Percentiles rank a stretch among this genome's conserved stretches.
Evolutionary conservation across 768 basidiomycete species (phyloP).

Genomic region (Tephrocybe sp.): DNA sequence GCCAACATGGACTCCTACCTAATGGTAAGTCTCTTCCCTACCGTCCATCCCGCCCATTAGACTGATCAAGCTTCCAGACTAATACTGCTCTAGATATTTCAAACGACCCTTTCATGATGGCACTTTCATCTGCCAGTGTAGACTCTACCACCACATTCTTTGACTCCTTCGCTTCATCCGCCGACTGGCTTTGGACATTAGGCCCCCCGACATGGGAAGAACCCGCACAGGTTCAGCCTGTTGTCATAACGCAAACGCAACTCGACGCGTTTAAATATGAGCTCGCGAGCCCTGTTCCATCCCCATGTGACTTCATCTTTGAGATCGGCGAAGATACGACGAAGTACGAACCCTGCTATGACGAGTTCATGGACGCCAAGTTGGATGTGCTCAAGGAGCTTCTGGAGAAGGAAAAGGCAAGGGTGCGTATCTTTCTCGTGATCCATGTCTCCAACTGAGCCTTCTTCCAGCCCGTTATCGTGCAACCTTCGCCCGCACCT

Average conservation of each 20-base stretch:
- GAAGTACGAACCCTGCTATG: constrained; percentile 14
- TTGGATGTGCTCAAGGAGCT: constrained; percentile 15
- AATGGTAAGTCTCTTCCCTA: constrained; percentile 7
- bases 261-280: constrained; percentile 12
- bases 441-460: not conserved
- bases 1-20: constrained; percentile 16
- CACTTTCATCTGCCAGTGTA: constrained; percentile 6
- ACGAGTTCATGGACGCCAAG: constrained; percentile 20
- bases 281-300: constrained; percentile 12
- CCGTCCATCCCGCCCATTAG: not conserved
- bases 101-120: constrained; percentile 11
- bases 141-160: constrained; percentile 17
- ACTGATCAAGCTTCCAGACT: constrained; percentile 7
- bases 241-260: constrained; percentile 6
- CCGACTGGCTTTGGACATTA: constrained; percentile 10
- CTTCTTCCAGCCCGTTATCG: not conserved
- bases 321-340: constrained; percentile 17
- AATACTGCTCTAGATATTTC: constrained; percentile 11
- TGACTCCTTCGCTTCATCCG: constrained; percentile 11
- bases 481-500: not conserved
- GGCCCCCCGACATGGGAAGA: constrained; percentile 2
- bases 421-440: not conserved
- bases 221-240: not conserved
- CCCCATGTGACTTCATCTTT: constrained; percentile 14
- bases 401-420: not conserved